Percentiles rank a stretch among this genome's conserved stretches.
phyloP scores from a whole-genome alignment of 352 stramenopile genomes.

The Pythium graminicola region DNA sequence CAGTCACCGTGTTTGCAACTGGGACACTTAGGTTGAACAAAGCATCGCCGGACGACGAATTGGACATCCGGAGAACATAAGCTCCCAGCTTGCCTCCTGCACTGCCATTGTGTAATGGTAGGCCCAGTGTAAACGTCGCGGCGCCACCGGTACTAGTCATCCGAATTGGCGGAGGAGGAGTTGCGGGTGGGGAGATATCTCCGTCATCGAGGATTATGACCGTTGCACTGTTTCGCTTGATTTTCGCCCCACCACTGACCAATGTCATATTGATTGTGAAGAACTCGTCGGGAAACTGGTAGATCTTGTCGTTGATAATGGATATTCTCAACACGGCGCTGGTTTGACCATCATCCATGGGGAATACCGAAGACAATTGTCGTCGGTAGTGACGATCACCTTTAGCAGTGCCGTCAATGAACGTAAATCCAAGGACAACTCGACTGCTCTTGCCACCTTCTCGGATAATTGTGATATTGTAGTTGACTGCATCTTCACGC shows the following conservation, averaged over 20 bases:
- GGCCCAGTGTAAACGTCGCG: slow-evolving; percentile 23
- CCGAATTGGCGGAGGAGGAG: slow-evolving; percentile 19
- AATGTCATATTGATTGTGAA: slow-evolving; percentile 33
- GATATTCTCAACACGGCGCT: slow-evolving; percentile 29
- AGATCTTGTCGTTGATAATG: slow-evolving; percentile 59
- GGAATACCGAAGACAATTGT: slow-evolving; percentile 4
- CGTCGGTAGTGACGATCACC: slow-evolving; percentile 44
- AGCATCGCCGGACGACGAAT: neutral
- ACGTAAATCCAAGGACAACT: slow-evolving; percentile 35
- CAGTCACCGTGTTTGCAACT: neutral
- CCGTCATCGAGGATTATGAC: slow-evolving; percentile 55
- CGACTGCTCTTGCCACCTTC: slow-evolving; percentile 33
- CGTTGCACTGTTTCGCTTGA: slow-evolving; percentile 3
- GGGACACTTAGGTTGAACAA: slow-evolving; percentile 14
- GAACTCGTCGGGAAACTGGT: slow-evolving; percentile 41
- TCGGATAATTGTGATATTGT: slow-evolving; percentile 36
- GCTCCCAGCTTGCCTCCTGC: slow-evolving; percentile 23
- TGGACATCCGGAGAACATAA: slow-evolving; percentile 32
- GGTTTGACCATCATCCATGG: slow-evolving; percentile 37
- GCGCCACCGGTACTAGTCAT: slow-evolving; percentile 33
- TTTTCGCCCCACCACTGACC: slow-evolving; percentile 26
- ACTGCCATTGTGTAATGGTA: slow-evolving; percentile 52
- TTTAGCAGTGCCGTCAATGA: slow-evolving; percentile 32
- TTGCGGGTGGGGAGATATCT: slow-evolving; percentile 34
- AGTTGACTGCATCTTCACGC: slow-evolving; percentile 25